These are phyloP conservation scores for Heliophila coronopifolia DNA, from an alignment of 441 rosid species.

Conservation along the genomic window DNA sequence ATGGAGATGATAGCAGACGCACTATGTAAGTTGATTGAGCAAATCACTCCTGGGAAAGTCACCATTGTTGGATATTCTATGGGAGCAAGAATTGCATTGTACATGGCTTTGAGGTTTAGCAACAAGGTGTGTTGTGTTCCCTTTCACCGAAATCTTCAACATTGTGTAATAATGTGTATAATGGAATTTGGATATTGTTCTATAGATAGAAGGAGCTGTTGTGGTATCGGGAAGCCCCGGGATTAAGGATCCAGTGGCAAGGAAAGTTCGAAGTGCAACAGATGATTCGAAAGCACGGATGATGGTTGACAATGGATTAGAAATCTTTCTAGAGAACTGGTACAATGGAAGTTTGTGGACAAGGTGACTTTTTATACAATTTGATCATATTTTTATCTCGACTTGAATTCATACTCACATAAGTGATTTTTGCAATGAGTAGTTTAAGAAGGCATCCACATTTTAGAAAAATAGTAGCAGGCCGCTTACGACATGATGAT, in stretches of 20 bases:
- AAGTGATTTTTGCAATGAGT: conserved; percentile 22
- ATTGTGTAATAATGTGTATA: conserved; percentile 2
- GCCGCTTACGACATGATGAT: conserved; percentile 57
- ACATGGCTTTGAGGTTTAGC: conserved; percentile 60
- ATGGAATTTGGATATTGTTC: conserved; percentile 3
- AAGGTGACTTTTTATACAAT: conserved; percentile 44
- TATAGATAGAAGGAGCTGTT: conserved; percentile 67
- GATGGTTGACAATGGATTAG: conserved; percentile 56
- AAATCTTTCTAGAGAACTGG: conserved; percentile 60
- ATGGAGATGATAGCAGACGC: conserved; percentile 47
- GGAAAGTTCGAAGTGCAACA: conserved; percentile 64
- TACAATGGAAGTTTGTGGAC: conserved; percentile 73
- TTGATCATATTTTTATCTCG: not conserved
- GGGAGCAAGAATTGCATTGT: conserved; percentile 88
- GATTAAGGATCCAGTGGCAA: conserved; percentile 36
- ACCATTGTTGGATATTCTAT: conserved; percentile 82
- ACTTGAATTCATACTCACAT: conserved; percentile 7
- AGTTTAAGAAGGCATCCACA: conserved; percentile 84
- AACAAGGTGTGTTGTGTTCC: conserved; percentile 48
- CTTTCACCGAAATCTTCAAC: conserved; percentile 6
- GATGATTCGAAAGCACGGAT: conserved; percentile 63
- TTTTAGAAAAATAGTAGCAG: conserved; percentile 44
- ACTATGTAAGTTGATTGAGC: conserved; percentile 43
- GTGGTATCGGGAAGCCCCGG: conserved; percentile 95
- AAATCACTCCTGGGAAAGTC: conserved; percentile 49